A percentile compares a stretch with the other conserved stretches of the same genome.
Conservation (phyloP, 83 land plant species). For the Picea mariana region DNA sequence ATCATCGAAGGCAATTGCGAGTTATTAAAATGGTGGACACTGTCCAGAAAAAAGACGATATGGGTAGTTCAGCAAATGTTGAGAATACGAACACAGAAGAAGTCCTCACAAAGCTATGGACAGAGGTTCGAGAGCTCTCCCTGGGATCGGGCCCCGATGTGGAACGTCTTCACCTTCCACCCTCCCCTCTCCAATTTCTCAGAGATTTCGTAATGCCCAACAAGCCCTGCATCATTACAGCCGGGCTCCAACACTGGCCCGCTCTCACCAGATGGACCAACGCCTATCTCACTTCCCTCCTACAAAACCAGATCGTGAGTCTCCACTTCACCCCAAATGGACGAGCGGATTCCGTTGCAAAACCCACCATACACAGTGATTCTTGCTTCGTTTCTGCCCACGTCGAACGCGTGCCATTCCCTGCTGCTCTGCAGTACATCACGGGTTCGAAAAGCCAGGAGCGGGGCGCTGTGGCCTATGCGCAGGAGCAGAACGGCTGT, state of each 20-base stretch:
- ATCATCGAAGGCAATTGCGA: too few species aligned
- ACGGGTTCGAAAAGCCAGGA: neutral
- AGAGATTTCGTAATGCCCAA: conserved; percentile 75
- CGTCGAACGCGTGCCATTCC: conserved; percentile 60
- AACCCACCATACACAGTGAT: neutral
- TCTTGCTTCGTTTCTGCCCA: conserved; percentile 70
- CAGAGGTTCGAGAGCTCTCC: conserved; percentile 78
- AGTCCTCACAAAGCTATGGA: conserved; percentile 40
- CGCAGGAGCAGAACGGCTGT: conserved; percentile 89
- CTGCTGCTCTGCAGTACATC: conserved; percentile 49
- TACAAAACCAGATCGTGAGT: conserved; percentile 47
- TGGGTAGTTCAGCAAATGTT: neutral
- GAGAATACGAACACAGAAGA: neutral
- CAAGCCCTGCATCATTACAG: conserved; percentile 83
- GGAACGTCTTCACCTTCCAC: conserved; percentile 57
- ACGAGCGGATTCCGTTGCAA: conserved; percentile 73
- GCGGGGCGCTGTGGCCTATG: conserved; percentile 59
- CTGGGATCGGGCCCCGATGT: conserved; percentile 45
- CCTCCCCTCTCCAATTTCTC: conserved; percentile 67
- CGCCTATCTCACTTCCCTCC: conserved; percentile 45
- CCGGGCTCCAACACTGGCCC: conserved; percentile 75
- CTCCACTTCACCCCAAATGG: conserved; percentile 93
- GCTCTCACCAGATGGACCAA: conserved; percentile 66
- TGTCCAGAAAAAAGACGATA: neutral
- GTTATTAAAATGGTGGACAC: too few species aligned